These are phyloP conservation scores for Fistulinella prunicolor DNA, from an alignment of 768 basidiomycete species.

Conservation along the genomic window DNA sequence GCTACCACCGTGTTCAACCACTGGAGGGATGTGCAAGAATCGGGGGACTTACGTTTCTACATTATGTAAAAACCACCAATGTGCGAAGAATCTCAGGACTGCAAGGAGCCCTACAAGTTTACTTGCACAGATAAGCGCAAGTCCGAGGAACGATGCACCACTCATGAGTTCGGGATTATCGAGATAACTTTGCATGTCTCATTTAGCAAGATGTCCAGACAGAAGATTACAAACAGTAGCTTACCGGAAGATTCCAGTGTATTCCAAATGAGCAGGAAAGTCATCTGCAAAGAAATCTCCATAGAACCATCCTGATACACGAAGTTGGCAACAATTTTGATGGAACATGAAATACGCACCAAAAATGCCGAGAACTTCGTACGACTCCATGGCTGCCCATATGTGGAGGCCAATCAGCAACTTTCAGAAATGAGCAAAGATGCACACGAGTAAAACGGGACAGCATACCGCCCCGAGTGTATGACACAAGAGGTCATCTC, in stretches of 20 bases:
- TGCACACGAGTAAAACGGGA: neutral
- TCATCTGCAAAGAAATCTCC: conserved; percentile 97
- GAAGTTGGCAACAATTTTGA: neutral
- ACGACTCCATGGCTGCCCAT: conserved; percentile 89
- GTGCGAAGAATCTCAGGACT: conserved; percentile 78
- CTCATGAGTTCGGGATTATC: conserved; percentile 97
- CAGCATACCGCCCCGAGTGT: conserved; percentile 77
- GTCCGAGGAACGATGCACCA: conserved; percentile 91
- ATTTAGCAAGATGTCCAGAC: neutral
- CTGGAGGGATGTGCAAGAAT: neutral
- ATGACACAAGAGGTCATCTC: conserved; percentile 83
- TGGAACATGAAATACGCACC: conserved; percentile 44
- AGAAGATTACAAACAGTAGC: conserved; percentile 10
- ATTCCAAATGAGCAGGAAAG: conserved; percentile 85
- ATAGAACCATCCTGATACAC: conserved; percentile 86
- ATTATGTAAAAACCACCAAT: conserved; percentile 93
- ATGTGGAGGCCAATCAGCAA: conserved; percentile 81
- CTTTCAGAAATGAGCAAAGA: conserved; percentile 38
- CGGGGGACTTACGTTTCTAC: conserved; percentile 78
- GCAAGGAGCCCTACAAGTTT: conserved; percentile 88
- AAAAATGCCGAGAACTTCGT: conserved; percentile 90
- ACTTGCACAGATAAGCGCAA: conserved; percentile 87
- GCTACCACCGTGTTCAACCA: conserved; percentile 38
- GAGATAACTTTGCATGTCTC: conserved; percentile 55
- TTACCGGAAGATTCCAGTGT: conserved; percentile 95